Conservation (phyloP, 768 basidiomycete species). For the Pleurotus citrinopileatus region DNA sequence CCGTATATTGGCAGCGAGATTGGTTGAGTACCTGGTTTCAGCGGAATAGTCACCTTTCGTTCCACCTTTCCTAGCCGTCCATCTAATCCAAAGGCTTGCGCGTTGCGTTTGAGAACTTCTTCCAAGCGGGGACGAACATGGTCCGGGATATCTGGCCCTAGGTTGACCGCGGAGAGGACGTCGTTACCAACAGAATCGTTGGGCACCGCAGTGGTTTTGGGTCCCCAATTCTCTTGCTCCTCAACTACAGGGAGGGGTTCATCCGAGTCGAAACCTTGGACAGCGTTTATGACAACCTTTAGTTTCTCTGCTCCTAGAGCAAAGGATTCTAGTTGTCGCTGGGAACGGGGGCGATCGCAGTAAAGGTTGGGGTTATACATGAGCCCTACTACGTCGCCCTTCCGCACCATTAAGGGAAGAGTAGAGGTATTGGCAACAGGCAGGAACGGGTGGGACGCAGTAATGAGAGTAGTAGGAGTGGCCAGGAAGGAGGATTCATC, state of each 20-base stretch:
- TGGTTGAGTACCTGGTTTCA: conserved; percentile 22
- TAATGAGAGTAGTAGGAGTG: conserved; percentile 16
- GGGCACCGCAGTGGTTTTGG: conserved; percentile 21
- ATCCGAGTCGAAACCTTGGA: background rate
- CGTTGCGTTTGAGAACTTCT: conserved; percentile 15
- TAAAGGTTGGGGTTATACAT: conserved; percentile 4
- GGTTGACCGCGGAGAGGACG: conserved; percentile 13
- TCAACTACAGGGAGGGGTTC: conserved; percentile 11
- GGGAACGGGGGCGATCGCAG: conserved; percentile 9
- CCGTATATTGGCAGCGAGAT: conserved; percentile 24
- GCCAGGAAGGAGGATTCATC: conserved; percentile 10
- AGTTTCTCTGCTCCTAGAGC: conserved; percentile 8
- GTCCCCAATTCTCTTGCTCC: conserved; percentile 13
- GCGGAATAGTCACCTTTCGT: conserved; percentile 20
- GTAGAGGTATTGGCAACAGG: conserved; percentile 16
- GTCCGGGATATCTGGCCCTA: conserved; percentile 17
- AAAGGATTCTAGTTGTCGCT: background rate
- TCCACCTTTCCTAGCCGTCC: conserved; percentile 26
- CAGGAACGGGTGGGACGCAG: conserved; percentile 5
- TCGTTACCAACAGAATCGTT: conserved; percentile 10
- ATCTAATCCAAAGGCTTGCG: conserved; percentile 26
- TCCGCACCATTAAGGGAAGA: conserved; percentile 10
- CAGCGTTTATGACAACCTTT: conserved; percentile 5
- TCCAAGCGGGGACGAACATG: conserved; percentile 12
- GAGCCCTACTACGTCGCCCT: conserved; percentile 14